Percentiles rank a stretch among this genome's conserved stretches.
phyloP scores from a whole-genome alignment of 257 asterid genomes.

The Orobanche coerulescens region DNA sequence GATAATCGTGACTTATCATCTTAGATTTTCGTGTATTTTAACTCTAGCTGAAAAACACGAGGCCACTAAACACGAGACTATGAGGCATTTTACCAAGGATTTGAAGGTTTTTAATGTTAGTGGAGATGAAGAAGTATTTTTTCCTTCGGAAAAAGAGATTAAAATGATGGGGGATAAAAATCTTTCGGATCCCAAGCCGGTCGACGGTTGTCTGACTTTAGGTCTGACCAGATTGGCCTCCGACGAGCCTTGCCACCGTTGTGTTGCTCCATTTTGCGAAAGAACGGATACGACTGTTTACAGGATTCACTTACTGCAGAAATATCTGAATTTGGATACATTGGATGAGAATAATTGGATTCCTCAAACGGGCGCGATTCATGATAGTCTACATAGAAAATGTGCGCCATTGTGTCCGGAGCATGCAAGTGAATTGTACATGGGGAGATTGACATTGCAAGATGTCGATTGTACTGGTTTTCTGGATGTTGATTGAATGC shows the following conservation, averaged over 20 bases:
- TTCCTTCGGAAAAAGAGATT: conserved; percentile 82
- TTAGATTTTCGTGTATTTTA: conserved; percentile 75
- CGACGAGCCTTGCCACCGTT: conserved; percentile 47
- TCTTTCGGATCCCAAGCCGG: conserved; percentile 66
- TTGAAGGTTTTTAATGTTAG: conserved; percentile 34
- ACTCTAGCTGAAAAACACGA: conserved; percentile 91
- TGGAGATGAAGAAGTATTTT: conserved; percentile 37
- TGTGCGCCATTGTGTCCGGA: conserved; percentile 61
- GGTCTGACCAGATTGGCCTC: conserved; percentile 60
- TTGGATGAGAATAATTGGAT: conserved; percentile 30
- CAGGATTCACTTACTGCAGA: conserved; percentile 49
- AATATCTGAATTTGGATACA: conserved; percentile 27
- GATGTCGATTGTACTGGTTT: conserved; percentile 58
- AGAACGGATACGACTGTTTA: conserved; percentile 45
- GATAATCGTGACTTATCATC: conserved; percentile 60
- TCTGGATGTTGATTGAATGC: conserved; percentile 41
- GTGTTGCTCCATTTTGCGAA: conserved; percentile 69
- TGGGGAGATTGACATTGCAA: conserved; percentile 70
- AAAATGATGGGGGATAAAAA: conserved; percentile 67
- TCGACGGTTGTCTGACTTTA: conserved; percentile 59
- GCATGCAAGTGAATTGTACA: conserved; percentile 63
- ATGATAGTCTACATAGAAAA: conserved; percentile 51
- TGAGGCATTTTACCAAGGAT: conserved; percentile 76
- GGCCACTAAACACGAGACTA: conserved; percentile 63
- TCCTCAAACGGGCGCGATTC: conserved; percentile 48